Conservation (phyloP, 257 asterid genomes). For the Capsicum baccatum region DNA sequence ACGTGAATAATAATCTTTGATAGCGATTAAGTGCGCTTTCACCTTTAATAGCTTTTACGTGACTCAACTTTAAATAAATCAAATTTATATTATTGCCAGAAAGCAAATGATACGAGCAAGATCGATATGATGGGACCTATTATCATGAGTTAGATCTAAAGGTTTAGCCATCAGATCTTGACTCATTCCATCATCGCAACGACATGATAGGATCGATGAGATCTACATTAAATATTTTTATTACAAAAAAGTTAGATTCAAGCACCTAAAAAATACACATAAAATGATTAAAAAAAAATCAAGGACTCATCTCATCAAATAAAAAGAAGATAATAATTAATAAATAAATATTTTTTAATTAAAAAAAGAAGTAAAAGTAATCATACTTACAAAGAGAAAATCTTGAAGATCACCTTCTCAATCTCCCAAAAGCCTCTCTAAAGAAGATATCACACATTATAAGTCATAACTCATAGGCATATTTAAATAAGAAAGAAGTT, state of each 20-base stretch:
- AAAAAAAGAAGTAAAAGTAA: background rate
- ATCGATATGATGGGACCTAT: background rate
- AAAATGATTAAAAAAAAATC: background rate
- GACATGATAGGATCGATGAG: background rate
- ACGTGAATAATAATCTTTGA: too few species aligned
- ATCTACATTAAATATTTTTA: background rate
- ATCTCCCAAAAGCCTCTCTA: background rate
- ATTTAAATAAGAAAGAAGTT: background rate
- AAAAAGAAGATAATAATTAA: background rate
- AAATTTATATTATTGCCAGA: background rate
- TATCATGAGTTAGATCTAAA: background rate
- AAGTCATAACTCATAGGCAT: background rate
- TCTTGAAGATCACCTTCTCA: constrained; percentile 20
- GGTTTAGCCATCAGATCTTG: background rate
- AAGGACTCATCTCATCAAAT: background rate
- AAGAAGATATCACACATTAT: background rate
- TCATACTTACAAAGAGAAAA: background rate
- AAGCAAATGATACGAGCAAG: background rate
- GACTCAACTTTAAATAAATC: too few species aligned
- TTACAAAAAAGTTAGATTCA: background rate
- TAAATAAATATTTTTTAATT: background rate
- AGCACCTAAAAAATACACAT: background rate
- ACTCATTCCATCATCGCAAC: background rate
- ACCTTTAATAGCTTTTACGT: background rate
- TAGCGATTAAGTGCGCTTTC: background rate